Percentiles rank a stretch among this genome's conserved stretches.
These are phyloP conservation scores for Elsinoe arachidis DNA, from an alignment of 2,329 filamentous ascomycete species.

Conservation along the genomic window DNA sequence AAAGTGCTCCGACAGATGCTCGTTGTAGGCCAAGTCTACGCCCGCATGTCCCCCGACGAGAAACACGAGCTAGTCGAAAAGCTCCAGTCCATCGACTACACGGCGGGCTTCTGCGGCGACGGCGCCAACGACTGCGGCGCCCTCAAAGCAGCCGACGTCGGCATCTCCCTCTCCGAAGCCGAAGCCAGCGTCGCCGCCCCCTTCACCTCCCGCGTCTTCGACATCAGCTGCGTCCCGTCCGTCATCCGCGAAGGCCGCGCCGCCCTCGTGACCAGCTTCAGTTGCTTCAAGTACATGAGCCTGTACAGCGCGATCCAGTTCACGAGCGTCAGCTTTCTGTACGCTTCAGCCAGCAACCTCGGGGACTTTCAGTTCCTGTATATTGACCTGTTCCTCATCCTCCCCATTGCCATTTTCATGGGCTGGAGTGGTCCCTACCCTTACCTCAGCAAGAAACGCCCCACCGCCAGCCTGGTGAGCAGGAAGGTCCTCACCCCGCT, in stretches of 20 bases:
- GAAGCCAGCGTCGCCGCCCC: slow-evolving; percentile 97
- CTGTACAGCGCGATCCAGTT: slow-evolving; percentile 99
- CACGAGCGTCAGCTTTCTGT: slow-evolving; percentile 91
- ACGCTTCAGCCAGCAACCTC: slow-evolving; percentile 84
- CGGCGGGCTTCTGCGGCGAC: slow-evolving; percentile 91
- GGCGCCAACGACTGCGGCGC: slow-evolving; percentile 97
- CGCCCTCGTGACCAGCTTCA: slow-evolving; percentile 95
- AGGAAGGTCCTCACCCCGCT: slow-evolving; percentile 85
- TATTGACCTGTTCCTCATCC: slow-evolving; percentile 84
- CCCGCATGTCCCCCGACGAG: slow-evolving; percentile 97
- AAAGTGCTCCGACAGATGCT: slow-evolving; percentile 79
- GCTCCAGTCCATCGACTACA: slow-evolving; percentile 91
- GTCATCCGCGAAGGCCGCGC: slow-evolving; percentile 90
- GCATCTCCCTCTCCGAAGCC: slow-evolving; percentile 92
- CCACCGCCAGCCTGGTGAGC: slow-evolving; percentile 85
- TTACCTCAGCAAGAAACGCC: slow-evolving; percentile 69
- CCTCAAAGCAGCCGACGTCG: slow-evolving; percentile 92
- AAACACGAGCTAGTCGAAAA: slow-evolving; percentile 98
- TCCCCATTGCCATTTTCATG: slow-evolving; percentile 98
- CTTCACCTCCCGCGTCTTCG: slow-evolving; percentile 90
- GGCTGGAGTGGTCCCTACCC: slow-evolving; percentile 86
- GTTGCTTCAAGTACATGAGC: slow-evolving; percentile 99
- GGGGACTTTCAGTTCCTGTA: slow-evolving; percentile 98
- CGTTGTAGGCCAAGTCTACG: slow-evolving; percentile 84
- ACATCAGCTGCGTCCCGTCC: slow-evolving; percentile 89